Base-by-base conservation (phyloP, 2,329 filamentous ascomycete genomes). In the Byssochlamys sp. region DNA sequence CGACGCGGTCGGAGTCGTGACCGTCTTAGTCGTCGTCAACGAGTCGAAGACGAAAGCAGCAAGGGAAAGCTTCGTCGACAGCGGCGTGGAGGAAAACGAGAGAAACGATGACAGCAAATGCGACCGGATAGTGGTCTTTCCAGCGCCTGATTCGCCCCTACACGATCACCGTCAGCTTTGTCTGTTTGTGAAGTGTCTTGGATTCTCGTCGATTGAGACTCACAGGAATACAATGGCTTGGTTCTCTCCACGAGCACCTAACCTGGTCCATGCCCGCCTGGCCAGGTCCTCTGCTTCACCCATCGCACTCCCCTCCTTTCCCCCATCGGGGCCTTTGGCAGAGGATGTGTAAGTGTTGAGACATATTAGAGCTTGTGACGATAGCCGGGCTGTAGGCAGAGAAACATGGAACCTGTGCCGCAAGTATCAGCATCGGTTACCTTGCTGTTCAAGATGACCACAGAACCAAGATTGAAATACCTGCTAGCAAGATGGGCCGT, bases 21-120 rank as follows among this genome's bases (percentile, higher is more conserved):
- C 86, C 1, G 92, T 95, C 77, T 99, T 99, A 27, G 94, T 99
- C 1, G 94, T 97, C 4, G 94, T 99, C 59, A 99, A 82, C 1
- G 90, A 89, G 70, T 99, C 94, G 71, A 99, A 99, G 59, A 97
- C 84, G 71, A 96, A 99, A 50, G 92, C 88, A 25, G 92, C 92
- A 54, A 95, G 87, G 2, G 92, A 96, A 24, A 96, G 81, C 74
- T 96, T 99, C 63, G 87, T 90, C 1, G 92, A 97, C 2, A 99
- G 78, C 0, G 94, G 94, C 11, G 94, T 97, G 0, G 90, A 91
- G 1, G 91, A 94, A 72, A 91, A 95, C 67, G 87, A 87, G 29
- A 99, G 83, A 55, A 99, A 81, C 1, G 91, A 84, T 26, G 91
- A 88, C 52, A 99, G 79, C 56, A 96, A 79, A 72, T 97, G 94